Conservation (phyloP, 2,329 filamentous ascomycete genomes). For the Alternaria triticimaculans region DNA sequence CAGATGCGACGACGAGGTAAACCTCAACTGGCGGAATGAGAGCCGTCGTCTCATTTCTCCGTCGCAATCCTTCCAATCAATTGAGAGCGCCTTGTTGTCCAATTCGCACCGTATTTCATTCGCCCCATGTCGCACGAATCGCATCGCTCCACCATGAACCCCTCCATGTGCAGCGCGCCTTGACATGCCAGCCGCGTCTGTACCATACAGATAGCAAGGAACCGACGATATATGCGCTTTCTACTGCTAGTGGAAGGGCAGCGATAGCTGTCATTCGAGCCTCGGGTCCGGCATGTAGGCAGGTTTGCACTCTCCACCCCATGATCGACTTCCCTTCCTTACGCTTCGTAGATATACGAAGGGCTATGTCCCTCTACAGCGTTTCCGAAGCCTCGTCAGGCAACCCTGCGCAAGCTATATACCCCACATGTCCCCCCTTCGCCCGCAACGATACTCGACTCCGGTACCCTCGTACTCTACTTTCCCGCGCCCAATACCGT, state of each 20-base stretch:
- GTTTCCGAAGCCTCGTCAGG: constrained; percentile 66
- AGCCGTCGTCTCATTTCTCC: constrained; percentile 31
- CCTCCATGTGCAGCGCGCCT: constrained; percentile 10
- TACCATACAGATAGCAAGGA: constrained; percentile 29
- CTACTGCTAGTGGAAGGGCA: constrained; percentile 82
- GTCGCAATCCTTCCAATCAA: constrained; percentile 7
- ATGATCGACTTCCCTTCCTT: neutral
- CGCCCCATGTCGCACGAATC: neutral
- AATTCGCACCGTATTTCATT: neutral
- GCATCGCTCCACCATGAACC: constrained; percentile 2
- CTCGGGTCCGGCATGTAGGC: constrained; percentile 77
- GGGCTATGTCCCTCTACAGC: constrained; percentile 63
- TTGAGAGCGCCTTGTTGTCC: neutral
- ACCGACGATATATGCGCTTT: constrained; percentile 87
- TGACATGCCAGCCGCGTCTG: constrained; percentile 18
- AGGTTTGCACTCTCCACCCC: constrained; percentile 54
- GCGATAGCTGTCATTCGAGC: constrained; percentile 91
- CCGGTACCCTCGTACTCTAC: constrained; percentile 79
- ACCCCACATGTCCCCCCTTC: constrained; percentile 56
- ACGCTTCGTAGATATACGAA: constrained; percentile 65
- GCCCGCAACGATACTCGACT: constrained; percentile 67
- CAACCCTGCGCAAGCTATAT: constrained; percentile 76
- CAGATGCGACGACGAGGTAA: constrained; percentile 22
- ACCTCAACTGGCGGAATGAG: constrained; percentile 42
- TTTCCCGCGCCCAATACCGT: constrained; percentile 83